These are phyloP conservation scores for Bocquillonia castaneifolia DNA, from an alignment of 441 rosid species.

Conservation along the genomic window DNA sequence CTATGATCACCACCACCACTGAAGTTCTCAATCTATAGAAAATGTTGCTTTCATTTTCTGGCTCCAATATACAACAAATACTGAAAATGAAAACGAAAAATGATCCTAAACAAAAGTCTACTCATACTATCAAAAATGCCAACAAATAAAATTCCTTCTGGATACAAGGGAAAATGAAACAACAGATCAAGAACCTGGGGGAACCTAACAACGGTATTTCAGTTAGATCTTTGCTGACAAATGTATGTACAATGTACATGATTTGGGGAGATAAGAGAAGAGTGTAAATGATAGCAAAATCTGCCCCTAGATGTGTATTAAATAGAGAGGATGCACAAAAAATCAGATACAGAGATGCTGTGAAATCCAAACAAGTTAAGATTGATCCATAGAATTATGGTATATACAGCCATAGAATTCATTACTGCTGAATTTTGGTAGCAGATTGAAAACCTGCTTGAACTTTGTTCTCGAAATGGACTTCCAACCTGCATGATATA, in stretches of 20 bases:
- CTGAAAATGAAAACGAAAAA: background rate
- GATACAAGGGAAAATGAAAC: background rate
- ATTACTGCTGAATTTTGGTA: constrained; percentile 54
- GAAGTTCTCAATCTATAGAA: no score
- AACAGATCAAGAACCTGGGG: background rate
- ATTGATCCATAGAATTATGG: background rate
- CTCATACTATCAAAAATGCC: background rate
- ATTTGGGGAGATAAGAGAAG: background rate
- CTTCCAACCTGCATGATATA: constrained; percentile 59
- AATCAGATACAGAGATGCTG: background rate
- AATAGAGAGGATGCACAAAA: background rate
- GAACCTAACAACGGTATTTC: background rate
- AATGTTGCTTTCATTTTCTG: no score
- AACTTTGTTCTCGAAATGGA: constrained; percentile 74
- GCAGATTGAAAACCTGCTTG: constrained; percentile 79
- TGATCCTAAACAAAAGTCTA: no score
- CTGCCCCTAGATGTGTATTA: background rate
- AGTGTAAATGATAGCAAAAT: background rate
- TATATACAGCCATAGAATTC: background rate
- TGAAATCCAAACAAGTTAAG: background rate
- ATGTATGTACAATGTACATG: background rate
- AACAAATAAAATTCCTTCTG: background rate
- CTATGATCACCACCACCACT: background rate
- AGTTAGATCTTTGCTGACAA: background rate
- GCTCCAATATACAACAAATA: no score